Evolutionary conservation across 164 flowering plant genomes (phyloP).

Genomic region (Aristolochia californica): DNA sequence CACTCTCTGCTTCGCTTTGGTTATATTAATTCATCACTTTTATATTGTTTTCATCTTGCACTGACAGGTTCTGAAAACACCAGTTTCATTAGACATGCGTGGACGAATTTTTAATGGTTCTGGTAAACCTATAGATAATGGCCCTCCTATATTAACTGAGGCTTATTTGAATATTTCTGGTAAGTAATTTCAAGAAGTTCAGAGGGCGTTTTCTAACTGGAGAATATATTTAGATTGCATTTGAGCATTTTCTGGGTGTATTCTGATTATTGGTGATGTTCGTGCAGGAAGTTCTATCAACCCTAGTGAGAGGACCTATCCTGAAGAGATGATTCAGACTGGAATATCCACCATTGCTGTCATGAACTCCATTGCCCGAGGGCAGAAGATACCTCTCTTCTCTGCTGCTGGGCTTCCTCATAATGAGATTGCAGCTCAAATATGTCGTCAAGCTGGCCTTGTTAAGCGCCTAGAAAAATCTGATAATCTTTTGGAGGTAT

Average conservation of each 20-base stretch:
- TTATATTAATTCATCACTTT: too few species aligned
- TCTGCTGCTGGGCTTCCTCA: too few species aligned
- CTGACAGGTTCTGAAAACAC: conserved; percentile 97
- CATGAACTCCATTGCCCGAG: too few species aligned
- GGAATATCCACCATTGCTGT: conserved; percentile 98
- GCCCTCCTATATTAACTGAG: conserved; percentile 94
- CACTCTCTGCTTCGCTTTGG: conserved; percentile 9
- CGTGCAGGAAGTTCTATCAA: conserved; percentile 86
- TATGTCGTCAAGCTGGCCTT: conserved; percentile 92
- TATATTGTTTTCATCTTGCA: too few species aligned
- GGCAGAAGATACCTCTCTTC: too few species aligned
- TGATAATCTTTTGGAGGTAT: conserved; percentile 59
- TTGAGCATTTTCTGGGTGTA: background rate
- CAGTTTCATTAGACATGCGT: conserved; percentile 95
- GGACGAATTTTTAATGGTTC: conserved; percentile 99
- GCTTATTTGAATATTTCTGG: conserved; percentile 98
- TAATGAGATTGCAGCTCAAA: too few species aligned
- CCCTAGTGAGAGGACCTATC: conserved; percentile 98
- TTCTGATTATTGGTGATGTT: background rate
- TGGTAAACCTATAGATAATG: conserved; percentile 97
- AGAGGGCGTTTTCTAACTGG: too few species aligned
- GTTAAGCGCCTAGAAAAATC: conserved; percentile 83
- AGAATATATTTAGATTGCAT: background rate
- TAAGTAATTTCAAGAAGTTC: too few species aligned
- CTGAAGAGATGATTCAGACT: conserved; percentile 99